Conservation (phyloP, 2,329 filamentous ascomycete genomes). For the Exophiala bonariae region DNA sequence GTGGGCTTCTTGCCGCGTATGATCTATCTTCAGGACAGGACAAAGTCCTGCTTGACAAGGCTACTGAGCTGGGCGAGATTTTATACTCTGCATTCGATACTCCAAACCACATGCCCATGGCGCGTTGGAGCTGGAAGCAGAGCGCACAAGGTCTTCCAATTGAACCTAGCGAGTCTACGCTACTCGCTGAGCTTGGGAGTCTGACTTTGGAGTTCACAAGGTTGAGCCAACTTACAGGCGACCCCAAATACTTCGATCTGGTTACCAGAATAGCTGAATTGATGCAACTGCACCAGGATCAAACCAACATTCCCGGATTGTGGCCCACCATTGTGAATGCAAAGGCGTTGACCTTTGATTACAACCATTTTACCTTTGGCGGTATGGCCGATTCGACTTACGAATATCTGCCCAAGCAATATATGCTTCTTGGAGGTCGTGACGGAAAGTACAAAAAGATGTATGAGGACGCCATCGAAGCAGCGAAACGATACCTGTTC, state of each 20-base stretch:
- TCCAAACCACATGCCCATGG: constrained; percentile 31
- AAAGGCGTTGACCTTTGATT: constrained; percentile 27
- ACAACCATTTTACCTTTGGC: constrained; percentile 52
- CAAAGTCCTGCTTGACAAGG: constrained; percentile 52
- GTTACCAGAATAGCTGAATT: constrained; percentile 36
- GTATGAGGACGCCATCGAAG: constrained; percentile 68
- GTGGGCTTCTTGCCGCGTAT: constrained; percentile 72
- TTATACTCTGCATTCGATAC: constrained; percentile 49
- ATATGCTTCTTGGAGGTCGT: constrained; percentile 73
- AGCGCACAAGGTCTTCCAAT: constrained; percentile 57
- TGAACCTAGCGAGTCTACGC: constrained; percentile 52
- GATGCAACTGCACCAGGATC: constrained; percentile 35
- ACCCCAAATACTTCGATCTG: constrained; percentile 40
- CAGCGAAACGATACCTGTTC: constrained; percentile 71
- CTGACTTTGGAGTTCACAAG: constrained; percentile 44
- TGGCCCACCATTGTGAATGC: constrained; percentile 40
- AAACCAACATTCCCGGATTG: constrained; percentile 39
- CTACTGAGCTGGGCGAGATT: constrained; percentile 54
- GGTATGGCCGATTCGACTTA: constrained; percentile 59
- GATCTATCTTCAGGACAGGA: constrained; percentile 53
- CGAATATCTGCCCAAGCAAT: constrained; percentile 64
- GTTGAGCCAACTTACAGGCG: constrained; percentile 39
- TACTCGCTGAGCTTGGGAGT: constrained; percentile 46
- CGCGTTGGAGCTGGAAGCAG: constrained; percentile 47
- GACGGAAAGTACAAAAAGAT: constrained; percentile 64